Evolutionary conservation across 2,329 filamentous ascomycete species (phyloP).

Genomic region (Xylariaceae sp.): DNA sequence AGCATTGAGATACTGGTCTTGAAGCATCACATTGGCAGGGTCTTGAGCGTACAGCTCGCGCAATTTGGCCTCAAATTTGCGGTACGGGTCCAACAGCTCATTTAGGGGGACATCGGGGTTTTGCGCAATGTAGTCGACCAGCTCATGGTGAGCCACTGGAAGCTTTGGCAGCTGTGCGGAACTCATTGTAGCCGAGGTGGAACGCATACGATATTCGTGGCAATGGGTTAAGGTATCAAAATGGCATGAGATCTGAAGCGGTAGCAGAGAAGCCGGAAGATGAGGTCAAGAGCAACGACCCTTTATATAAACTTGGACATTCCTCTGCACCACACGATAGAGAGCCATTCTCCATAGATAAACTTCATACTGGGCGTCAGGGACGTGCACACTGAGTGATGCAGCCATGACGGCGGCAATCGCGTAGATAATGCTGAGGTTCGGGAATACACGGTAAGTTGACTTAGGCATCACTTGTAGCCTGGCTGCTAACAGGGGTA

Average conservation of each 20-base stretch:
- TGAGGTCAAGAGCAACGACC: not conserved
- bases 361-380: not conserved
- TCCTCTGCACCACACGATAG: not conserved
- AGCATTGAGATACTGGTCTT: conserved; percentile 56
- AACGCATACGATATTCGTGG: not conserved
- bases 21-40: conserved; percentile 50
- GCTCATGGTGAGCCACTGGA: conserved; percentile 41
- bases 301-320: not conserved
- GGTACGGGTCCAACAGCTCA: conserved; percentile 60
- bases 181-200: conserved; percentile 30
- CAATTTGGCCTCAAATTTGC: conserved; percentile 60
- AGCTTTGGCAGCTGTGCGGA: conserved; percentile 39
- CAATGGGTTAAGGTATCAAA: not conserved
- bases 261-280: not conserved
- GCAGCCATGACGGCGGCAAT: not conserved
- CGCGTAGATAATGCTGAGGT: not conserved
- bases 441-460: not conserved
- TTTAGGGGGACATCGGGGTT: conserved; percentile 48
- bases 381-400: too few species aligned
- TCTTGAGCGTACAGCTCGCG: conserved; percentile 65
- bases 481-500: conserved; percentile 10
- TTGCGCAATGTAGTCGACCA: conserved; percentile 49
- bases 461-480: conserved; percentile 14
- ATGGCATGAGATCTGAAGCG: not conserved
- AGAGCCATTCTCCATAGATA: not conserved